A percentile compares a stretch with the other conserved stretches of the same genome.
Evolutionary conservation across 441 rosid genomes (phyloP).

Genomic region (Adansonia rubrostipa): DNA sequence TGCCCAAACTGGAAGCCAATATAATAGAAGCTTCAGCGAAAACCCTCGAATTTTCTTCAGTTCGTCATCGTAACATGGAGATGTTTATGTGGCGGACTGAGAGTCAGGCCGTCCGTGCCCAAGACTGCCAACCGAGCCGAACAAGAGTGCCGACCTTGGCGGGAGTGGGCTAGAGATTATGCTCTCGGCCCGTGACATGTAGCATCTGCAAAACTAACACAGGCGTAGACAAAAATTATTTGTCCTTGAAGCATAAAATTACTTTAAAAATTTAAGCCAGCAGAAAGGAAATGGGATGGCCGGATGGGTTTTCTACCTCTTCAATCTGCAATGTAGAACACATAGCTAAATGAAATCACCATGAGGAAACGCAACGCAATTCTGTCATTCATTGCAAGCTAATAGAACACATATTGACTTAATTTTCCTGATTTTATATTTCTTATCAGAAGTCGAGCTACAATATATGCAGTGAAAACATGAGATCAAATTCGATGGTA

Average conservation of each 20-base stretch:
- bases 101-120: no score
- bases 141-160: no score
- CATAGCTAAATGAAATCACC: neutral
- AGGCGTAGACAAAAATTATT: neutral
- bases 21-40: neutral
- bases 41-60: no score
- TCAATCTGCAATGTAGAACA: neutral
- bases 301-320: neutral
- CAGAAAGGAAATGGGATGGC: neutral
- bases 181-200: neutral
- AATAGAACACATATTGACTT: neutral
- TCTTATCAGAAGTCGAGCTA: neutral
- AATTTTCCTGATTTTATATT: neutral
- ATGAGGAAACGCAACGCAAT: neutral
- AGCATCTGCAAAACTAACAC: constrained; percentile 4
- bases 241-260: neutral
- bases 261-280: neutral
- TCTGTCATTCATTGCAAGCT: neutral
- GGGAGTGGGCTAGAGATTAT: no score
- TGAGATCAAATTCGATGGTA: neutral
- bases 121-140: no score
- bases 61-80: neutral
- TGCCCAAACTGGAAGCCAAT: neutral
- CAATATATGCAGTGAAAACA: neutral
- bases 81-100: no score